Conservation (phyloP, 2,329 filamentous ascomycete species). For the Xylariaceae sp. region DNA sequence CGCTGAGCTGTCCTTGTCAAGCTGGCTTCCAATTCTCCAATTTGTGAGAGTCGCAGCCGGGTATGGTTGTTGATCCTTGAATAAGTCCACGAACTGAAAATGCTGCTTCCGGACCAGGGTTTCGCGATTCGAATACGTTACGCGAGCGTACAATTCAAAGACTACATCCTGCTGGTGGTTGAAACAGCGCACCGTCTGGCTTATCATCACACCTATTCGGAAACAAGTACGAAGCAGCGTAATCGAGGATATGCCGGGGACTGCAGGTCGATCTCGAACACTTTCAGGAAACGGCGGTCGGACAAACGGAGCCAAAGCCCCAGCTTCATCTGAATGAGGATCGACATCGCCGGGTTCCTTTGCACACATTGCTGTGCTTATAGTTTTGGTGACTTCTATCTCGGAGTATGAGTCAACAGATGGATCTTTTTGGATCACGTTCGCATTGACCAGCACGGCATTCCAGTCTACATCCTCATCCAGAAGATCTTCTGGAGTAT, state of each 20-base stretch:
- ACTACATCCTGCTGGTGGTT: constrained; percentile 48
- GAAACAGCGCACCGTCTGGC: constrained; percentile 48
- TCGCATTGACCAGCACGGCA: constrained; percentile 35
- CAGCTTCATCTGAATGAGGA: constrained; percentile 5
- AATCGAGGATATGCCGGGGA: constrained; percentile 58
- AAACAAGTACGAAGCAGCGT: constrained; percentile 66
- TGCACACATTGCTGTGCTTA: background rate
- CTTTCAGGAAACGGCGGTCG: constrained; percentile 58
- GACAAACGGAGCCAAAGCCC: constrained; percentile 52
- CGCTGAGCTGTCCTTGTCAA: constrained; percentile 37
- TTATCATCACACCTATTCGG: constrained; percentile 65
- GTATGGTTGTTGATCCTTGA: constrained; percentile 63
- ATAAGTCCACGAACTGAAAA: constrained; percentile 70
- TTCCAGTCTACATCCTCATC: constrained; percentile 52
- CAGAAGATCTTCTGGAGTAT: constrained; percentile 40
- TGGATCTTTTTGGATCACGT: constrained; percentile 20
- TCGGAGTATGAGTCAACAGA: constrained; percentile 13
- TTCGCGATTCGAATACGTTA: constrained; percentile 64
- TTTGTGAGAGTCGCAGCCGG: constrained; percentile 37
- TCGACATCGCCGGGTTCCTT: background rate
- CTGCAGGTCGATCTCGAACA: constrained; percentile 58
- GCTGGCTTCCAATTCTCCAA: constrained; percentile 38
- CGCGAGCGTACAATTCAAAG: constrained; percentile 69
- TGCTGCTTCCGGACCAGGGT: constrained; percentile 58
- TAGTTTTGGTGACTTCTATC: background rate